Conservation (phyloP, 2,329 filamentous ascomycete species). For the Aspergillus sojae region DNA sequence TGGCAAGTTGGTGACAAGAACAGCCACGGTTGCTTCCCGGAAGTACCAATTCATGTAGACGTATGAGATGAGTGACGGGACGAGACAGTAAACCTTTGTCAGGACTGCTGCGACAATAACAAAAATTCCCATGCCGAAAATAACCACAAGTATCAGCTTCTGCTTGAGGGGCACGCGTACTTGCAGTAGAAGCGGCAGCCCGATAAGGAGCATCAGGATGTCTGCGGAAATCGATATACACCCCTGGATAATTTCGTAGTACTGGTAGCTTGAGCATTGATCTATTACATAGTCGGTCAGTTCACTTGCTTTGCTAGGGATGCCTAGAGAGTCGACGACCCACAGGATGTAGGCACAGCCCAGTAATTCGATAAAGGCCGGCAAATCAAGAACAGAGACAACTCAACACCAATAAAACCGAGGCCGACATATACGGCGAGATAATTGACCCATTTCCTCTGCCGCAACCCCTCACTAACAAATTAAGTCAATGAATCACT, state of each 20-base stretch:
- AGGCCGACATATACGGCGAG: slow-evolving; percentile 47
- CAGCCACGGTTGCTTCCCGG: slow-evolving; percentile 47
- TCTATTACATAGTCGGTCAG: slow-evolving; percentile 23
- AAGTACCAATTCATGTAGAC: slow-evolving; percentile 54
- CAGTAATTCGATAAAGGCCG: slow-evolving; percentile 55
- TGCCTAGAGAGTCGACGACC: slow-evolving; percentile 8
- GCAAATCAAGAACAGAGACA: slow-evolving; percentile 55
- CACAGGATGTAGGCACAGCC: slow-evolving; percentile 49
- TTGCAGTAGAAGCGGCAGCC: slow-evolving; percentile 45
- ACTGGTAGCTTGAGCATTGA: slow-evolving; percentile 48
- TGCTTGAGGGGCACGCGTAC: slow-evolving; percentile 45
- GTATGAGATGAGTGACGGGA: slow-evolving; percentile 44
- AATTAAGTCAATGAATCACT: slow-evolving; percentile 1
- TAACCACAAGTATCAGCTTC: slow-evolving; percentile 45
- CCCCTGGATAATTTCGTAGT: slow-evolving; percentile 50
- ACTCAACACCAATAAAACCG: slow-evolving; percentile 52
- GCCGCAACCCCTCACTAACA: slow-evolving; percentile 34
- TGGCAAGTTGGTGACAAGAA: slow-evolving; percentile 55
- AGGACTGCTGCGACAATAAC: slow-evolving; percentile 53
- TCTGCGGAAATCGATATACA: slow-evolving; percentile 51
- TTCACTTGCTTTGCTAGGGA: neutral
- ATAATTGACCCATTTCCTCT: slow-evolving; percentile 41
- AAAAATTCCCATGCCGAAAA: slow-evolving; percentile 51
- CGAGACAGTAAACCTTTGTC: slow-evolving; percentile 53
- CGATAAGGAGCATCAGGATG: slow-evolving; percentile 46